Evolutionary conservation across 2,329 filamentous ascomycete species (phyloP).

Genomic region (Trichoderma asperellum): DNA sequence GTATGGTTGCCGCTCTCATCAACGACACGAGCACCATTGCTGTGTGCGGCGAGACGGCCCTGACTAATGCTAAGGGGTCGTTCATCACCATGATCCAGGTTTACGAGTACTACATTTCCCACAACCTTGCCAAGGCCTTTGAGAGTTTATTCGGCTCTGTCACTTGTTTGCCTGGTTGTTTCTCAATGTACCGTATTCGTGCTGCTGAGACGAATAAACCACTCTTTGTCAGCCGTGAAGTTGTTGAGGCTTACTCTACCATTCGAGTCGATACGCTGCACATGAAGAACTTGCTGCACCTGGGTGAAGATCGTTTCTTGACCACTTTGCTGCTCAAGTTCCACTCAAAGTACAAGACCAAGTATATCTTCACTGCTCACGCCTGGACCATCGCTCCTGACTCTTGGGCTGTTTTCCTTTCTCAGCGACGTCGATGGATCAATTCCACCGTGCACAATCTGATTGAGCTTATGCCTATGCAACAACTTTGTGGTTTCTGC

Average conservation of each 20-base stretch:
- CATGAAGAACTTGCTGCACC: slow-evolving; percentile 96
- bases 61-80: slow-evolving; percentile 90
- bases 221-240: slow-evolving; percentile 90
- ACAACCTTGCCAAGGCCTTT: slow-evolving; percentile 95
- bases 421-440: slow-evolving; percentile 98
- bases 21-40: slow-evolving; percentile 93
- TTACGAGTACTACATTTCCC: slow-evolving; percentile 99
- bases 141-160: slow-evolving; percentile 96
- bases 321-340: slow-evolving; percentile 92
- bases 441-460: slow-evolving; percentile 99
- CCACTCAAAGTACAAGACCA: slow-evolving; percentile 95
- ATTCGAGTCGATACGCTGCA: slow-evolving; percentile 97
- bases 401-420: slow-evolving; percentile 91
- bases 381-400: slow-evolving; percentile 98
- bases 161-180: slow-evolving; percentile 97
- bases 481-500: slow-evolving; percentile 97
- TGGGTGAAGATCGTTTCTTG: slow-evolving; percentile 96
- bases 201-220: slow-evolving; percentile 94
- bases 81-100: slow-evolving; percentile 99
- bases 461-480: slow-evolving; percentile 89
- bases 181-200: slow-evolving; percentile 97
- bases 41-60: slow-evolving; percentile 89
- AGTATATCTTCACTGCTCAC: slow-evolving; percentile 89
- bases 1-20: slow-evolving; percentile 88
- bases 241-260: slow-evolving; percentile 84